Base-by-base conservation (phyloP, 495 filamentous ascomycete species). In the Hypoxylon lienhwacheense region DNA sequence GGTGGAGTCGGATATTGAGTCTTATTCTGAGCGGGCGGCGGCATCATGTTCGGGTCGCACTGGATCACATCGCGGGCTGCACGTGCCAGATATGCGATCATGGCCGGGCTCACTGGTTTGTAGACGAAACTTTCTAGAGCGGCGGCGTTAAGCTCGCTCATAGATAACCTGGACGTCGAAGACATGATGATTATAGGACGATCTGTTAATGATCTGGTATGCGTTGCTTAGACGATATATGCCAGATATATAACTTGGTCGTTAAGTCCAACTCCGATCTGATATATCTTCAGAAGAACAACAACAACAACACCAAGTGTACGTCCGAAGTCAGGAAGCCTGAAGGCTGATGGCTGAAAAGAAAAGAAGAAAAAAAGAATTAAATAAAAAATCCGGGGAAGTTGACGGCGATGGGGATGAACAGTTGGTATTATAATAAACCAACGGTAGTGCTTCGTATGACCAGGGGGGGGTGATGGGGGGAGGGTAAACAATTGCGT, bases 71-170 rank as follows among this genome's bases (percentile, higher is more conserved):
- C 80, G 39, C 79, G 77, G 20, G 93, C 92, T 63, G 91, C 91
- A 35, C 79, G 69, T 32, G 93, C 89, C 52, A 98, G 79, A 71
- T 95, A 87, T 21, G 74, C 67, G 57, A 98, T 84, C 95, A 97
- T 97, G 29, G 86, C 82, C 45, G 79, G 75, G 58, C 83, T 85
- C 47, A 97, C 92, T 7, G 86, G 86, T 56, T 81, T 77, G 59
- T 86, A 85, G 68, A 97, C 81, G 69, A 98, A 97, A 55, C 90
- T 80, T 34, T 96, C 89, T 56, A 98, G 83, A 24, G 93, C 93
- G 48, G 82, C 82, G 67, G 88, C 82, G 74, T 95, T 91, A 65
- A 79, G 73, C 65, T 77, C 74, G 56, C 59, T 62, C 51, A 61
- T 63, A 61, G 68, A 59, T 58, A 74, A 64, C 53, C 56, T 42